A percentile compares a stretch with the other conserved stretches of the same genome.
Evolutionary conservation across 2,329 filamentous ascomycete genomes (phyloP).

Genomic region (Cryphonectria parasitica): DNA sequence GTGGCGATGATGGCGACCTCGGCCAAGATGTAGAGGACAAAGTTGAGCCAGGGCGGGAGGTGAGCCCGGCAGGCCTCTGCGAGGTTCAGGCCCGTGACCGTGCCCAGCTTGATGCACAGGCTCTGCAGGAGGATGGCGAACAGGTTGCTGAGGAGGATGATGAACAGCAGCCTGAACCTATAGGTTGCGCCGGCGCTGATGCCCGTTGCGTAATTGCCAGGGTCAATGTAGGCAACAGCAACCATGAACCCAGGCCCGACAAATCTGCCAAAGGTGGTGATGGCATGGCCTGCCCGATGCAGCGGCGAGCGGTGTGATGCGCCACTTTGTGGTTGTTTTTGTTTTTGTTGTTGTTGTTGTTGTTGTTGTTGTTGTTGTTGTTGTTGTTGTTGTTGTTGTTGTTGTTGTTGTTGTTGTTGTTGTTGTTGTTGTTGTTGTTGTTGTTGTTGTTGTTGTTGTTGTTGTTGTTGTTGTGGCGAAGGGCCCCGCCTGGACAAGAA

Average conservation of each 20-base stretch:
- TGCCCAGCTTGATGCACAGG: slow-evolving; percentile 70
- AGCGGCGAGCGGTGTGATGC: slow-evolving; percentile 22
- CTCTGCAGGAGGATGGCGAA: slow-evolving; percentile 74
- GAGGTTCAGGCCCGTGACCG: slow-evolving; percentile 69
- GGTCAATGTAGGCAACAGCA: slow-evolving; percentile 63
- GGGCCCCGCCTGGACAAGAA: neutral
- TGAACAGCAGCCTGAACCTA: slow-evolving; percentile 67
- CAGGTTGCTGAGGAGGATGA: slow-evolving; percentile 70
- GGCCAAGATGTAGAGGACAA: slow-evolving; percentile 63
- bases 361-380: too few relatives aligned
- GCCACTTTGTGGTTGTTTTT: neutral
- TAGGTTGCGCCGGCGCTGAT: slow-evolving; percentile 70
- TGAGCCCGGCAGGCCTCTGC: slow-evolving; percentile 68
- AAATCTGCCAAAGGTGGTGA: slow-evolving; percentile 58
- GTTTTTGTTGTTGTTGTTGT: neutral
- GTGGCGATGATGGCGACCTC: slow-evolving; percentile 73
- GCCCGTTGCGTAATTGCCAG: slow-evolving; percentile 72
- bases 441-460: too few relatives aligned
- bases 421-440: too few relatives aligned
- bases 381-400: too few relatives aligned
- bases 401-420: too few relatives aligned
- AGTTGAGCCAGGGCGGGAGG: slow-evolving; percentile 68
- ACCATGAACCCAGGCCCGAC: slow-evolving; percentile 71
- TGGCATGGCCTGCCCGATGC: slow-evolving; percentile 33
- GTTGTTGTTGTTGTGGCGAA: neutral